These are phyloP conservation scores for Vigna hirtella DNA, from an alignment of 306 rosid species.

Conservation along the genomic window DNA sequence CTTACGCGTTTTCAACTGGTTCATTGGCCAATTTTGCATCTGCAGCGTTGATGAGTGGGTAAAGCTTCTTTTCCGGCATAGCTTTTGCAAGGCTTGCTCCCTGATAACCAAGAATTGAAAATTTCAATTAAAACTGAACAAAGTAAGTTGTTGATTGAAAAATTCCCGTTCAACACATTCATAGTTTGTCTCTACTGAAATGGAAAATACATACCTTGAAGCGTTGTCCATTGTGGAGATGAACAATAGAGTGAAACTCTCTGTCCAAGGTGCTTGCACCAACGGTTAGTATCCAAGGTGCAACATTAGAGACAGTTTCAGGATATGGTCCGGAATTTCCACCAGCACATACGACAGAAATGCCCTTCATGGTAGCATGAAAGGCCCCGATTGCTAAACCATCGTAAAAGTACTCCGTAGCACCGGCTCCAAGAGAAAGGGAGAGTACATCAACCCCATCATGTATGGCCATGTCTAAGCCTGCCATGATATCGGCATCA, in stretches of 20 bases:
- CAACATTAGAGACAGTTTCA: conserved; percentile 53
- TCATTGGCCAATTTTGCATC: conserved; percentile 48
- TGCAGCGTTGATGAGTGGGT: conserved; percentile 62
- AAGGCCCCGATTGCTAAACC: conserved; percentile 61
- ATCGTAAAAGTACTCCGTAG: conserved; percentile 44
- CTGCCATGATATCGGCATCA: conserved; percentile 69
- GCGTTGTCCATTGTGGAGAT: conserved; percentile 58
- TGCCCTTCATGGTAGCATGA: conserved; percentile 67
- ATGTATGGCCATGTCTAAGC: conserved; percentile 69
- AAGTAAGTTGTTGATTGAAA: neutral
- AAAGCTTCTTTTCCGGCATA: conserved; percentile 52
- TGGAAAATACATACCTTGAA: conserved; percentile 48
- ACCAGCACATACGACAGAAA: conserved; percentile 59
- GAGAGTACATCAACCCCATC: conserved; percentile 80
- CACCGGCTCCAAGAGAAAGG: conserved; percentile 56
- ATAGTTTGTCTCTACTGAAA: no score
- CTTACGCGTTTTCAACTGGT: conserved; percentile 56
- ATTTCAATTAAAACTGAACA: neutral
- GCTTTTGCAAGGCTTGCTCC: conserved; percentile 61
- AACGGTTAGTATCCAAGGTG: conserved; percentile 83
- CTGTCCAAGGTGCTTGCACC: conserved; percentile 81
- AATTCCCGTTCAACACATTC: no score
- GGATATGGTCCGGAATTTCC: conserved; percentile 70
- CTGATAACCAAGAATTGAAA: conserved; percentile 39
- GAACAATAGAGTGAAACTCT: conserved; percentile 50